phyloP scores from a whole-genome alignment of 2,329 filamentous ascomycete genomes.

The Fonsecaea multimorphosa region DNA sequence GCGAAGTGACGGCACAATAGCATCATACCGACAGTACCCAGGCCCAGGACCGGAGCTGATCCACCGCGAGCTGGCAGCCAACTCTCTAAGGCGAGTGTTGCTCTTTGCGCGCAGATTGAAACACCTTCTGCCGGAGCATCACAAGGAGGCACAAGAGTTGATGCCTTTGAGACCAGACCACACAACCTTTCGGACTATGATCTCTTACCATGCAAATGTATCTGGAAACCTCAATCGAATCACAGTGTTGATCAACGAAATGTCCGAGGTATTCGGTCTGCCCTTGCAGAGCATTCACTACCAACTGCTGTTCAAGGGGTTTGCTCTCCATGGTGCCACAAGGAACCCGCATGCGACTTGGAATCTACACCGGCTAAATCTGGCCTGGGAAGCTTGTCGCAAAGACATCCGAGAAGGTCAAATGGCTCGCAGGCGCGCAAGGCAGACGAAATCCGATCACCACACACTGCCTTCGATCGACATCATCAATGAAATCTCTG shows the following conservation, averaged over 20 bases:
- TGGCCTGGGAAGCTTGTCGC: slow-evolving; percentile 70
- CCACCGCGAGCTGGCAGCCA: slow-evolving; percentile 48
- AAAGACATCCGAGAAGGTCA: slow-evolving; percentile 43
- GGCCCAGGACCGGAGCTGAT: slow-evolving; percentile 49
- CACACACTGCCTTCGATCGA: slow-evolving; percentile 29
- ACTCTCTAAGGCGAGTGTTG: slow-evolving; percentile 56
- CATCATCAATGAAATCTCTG: slow-evolving; percentile 21
- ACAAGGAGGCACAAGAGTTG: slow-evolving; percentile 68
- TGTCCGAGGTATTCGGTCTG: slow-evolving; percentile 70
- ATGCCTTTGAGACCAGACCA: slow-evolving; percentile 75
- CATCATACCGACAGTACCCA: slow-evolving; percentile 38
- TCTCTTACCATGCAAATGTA: slow-evolving; percentile 73
- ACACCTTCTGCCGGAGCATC: slow-evolving; percentile 58
- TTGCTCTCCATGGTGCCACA: slow-evolving; percentile 72
- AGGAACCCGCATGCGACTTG: slow-evolving; percentile 66
- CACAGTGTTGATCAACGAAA: slow-evolving; percentile 76
- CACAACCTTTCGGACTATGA: slow-evolving; percentile 78
- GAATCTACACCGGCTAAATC: slow-evolving; percentile 71
- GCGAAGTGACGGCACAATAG: slow-evolving; percentile 42
- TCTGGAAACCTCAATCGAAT: slow-evolving; percentile 76
- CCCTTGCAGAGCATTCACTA: slow-evolving; percentile 78
- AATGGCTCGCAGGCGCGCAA: slow-evolving; percentile 12
- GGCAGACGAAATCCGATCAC: background rate
- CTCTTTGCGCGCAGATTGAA: slow-evolving; percentile 52
- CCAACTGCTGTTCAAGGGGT: slow-evolving; percentile 81